Percentiles rank a stretch among this genome's conserved stretches.
These are phyloP conservation scores for Fusarium kyushuense DNA, from an alignment of 2,329 filamentous ascomycete genomes.

Conservation along the genomic window DNA sequence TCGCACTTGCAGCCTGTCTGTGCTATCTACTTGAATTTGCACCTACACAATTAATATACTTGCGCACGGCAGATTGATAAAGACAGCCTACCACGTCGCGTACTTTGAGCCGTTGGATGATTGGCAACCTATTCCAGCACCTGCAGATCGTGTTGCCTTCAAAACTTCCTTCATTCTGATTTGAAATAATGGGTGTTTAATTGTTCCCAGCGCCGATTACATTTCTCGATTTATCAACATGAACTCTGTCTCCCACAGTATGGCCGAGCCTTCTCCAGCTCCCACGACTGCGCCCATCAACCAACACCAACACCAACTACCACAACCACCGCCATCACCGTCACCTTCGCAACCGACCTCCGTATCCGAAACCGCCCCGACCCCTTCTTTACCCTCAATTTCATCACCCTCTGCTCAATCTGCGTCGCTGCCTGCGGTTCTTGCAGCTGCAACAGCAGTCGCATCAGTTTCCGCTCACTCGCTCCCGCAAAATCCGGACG, in stretches of 20 bases:
- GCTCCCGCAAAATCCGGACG: slow-evolving; percentile 44
- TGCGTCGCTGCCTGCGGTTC: slow-evolving; percentile 44
- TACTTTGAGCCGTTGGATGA: slow-evolving; percentile 13
- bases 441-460: slow-evolving; percentile 40
- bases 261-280: slow-evolving; percentile 50
- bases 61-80: slow-evolving; percentile 17
- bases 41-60: slow-evolving; percentile 21
- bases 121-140: slow-evolving; percentile 28
- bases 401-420: slow-evolving; percentile 47
- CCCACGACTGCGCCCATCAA: slow-evolving; percentile 34
- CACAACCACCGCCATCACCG: slow-evolving; percentile 44
- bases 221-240: slow-evolving; percentile 46
- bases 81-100: slow-evolving; percentile 8
- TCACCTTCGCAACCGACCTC: slow-evolving; percentile 46
- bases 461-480: slow-evolving; percentile 39
- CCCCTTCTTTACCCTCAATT: slow-evolving; percentile 44
- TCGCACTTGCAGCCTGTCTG: slow-evolving; percentile 31
- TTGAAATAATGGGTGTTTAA: slow-evolving; percentile 48
- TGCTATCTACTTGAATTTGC: slow-evolving; percentile 38
- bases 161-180: slow-evolving; percentile 17
- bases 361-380: slow-evolving; percentile 43
- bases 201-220: slow-evolving; percentile 25
- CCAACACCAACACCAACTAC: slow-evolving; percentile 40
- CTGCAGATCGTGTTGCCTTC: slow-evolving; percentile 21
- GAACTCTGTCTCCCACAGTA: slow-evolving; percentile 55